Base-by-base conservation (phyloP, 176 grass and related monocot genomes). In the Eragrostis nindensis region DNA sequence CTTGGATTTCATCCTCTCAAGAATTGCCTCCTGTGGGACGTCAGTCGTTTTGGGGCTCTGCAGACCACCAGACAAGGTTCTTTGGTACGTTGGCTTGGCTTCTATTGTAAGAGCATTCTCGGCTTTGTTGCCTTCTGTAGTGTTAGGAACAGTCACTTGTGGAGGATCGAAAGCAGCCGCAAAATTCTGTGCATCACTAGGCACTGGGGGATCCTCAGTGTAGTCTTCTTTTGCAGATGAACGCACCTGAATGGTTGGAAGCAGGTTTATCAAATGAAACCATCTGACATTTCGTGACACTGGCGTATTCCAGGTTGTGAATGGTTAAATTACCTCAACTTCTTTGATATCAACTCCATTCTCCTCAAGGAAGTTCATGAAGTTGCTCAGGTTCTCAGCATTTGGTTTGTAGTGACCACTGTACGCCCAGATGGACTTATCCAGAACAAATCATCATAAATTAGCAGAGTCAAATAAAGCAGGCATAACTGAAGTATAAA, bases 391-490 rank as follows among this genome's bases (percentile, higher is more conserved):
- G 56, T 99, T 89, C 72, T 93, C 86, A 59, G 60, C 82, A 11
- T 80, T 92, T 30, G 92, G 96, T 73, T 87, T 92, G 79, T 99
- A 99, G 75, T 99, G 96, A 29, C 96, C 92, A 84, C 96, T 99
- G 52, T 99, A 99, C 2, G 90, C 73, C 90, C 88, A 95, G 15
- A 99, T 86, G 52, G 86, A 82, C 96, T 98, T 70, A 76, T 66
- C 38, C 67, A 73, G 7, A 62, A 39, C 18, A 48, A 13, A 74
- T 27, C 11, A 48, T 70, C 18, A 70, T 16, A 75, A 26, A 15
- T 16, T n/a, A 82, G 71, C 26, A 88, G 25, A 66, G 29, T 64
- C 29, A 3, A 41, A 74, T 52, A 13, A 49, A 8, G 19, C 49
- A 29, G 8, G 5, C 0, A 36, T 29, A 82, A 64, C 25, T 15